These are phyloP conservation scores for Daldinia eschscholtzii DNA, from an alignment of 2,329 filamentous ascomycete species.

Conservation along the genomic window DNA sequence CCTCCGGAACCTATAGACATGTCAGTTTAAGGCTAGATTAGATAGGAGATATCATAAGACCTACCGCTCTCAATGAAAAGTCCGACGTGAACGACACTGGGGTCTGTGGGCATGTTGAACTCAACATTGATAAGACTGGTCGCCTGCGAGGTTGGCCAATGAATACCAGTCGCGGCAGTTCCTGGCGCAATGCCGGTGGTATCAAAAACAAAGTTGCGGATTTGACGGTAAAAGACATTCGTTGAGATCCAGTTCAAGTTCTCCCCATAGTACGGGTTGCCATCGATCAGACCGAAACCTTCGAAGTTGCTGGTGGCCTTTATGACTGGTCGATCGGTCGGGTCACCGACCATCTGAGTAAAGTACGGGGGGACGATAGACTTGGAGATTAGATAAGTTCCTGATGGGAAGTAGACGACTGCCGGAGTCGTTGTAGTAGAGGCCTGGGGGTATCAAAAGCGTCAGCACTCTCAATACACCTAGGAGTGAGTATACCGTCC, in stretches of 20 bases:
- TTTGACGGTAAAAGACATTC: constrained; percentile 74
- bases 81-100: constrained; percentile 51
- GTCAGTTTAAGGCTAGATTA: constrained; percentile 11
- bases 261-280: constrained; percentile 62
- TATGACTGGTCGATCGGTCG: constrained; percentile 67
- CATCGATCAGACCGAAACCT: constrained; percentile 70
- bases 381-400: constrained; percentile 68
- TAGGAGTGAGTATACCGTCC: constrained; percentile 4
- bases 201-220: constrained; percentile 75
- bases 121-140: constrained; percentile 65
- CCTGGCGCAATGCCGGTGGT: constrained; percentile 51
- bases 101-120: constrained; percentile 59
- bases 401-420: constrained; percentile 60
- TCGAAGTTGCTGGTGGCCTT: constrained; percentile 65
- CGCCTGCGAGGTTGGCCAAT: constrained; percentile 74
- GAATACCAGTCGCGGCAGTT: constrained; percentile 60
- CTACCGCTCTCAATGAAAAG: constrained; percentile 53
- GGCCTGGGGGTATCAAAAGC: constrained; percentile 48
- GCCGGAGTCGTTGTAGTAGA: constrained; percentile 58
- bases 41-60: constrained; percentile 21
- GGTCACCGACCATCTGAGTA: constrained; percentile 72
- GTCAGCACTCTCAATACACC: constrained; percentile 29
- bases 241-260: constrained; percentile 60
- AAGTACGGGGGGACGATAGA: constrained; percentile 73
- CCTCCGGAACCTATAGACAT: constrained; percentile 54